A percentile compares a stretch with the other conserved stretches of the same genome.
Evolutionary conservation across 805 yeast genomes (phyloP).

Genomic region (Hanseniaspora singularis): DNA sequence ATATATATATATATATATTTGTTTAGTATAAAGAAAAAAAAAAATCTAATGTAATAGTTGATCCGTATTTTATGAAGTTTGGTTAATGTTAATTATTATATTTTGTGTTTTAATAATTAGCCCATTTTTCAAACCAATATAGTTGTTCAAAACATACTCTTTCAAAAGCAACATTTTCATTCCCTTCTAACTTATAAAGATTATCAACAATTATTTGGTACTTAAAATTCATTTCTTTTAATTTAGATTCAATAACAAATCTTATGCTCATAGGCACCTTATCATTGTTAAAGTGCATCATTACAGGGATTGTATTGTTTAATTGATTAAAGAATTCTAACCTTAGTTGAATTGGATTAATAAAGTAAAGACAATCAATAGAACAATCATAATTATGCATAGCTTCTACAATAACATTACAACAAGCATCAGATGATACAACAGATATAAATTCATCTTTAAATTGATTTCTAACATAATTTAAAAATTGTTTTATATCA

Average conservation of each 20-base stretch:
- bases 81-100: no score
- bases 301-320: conserved; percentile 7
- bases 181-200: conserved; percentile 5
- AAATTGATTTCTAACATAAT: conserved; percentile 3
- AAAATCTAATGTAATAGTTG: background rate
- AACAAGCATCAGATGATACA: conserved; percentile 6
- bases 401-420: conserved; percentile 1
- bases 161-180: conserved; percentile 14
- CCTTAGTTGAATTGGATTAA: conserved; percentile 10
- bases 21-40: no score
- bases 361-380: conserved; percentile 10
- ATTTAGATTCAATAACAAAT: conserved; percentile 13
- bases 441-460: conserved; percentile 6
- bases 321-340: conserved; percentile 3
- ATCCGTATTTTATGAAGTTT: no score
- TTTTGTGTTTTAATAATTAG: background rate
- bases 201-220: conserved; percentile 15
- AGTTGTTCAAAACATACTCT: conserved; percentile 15
- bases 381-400: background rate
- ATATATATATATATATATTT: background rate
- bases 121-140: conserved; percentile 15
- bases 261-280: conserved; percentile 15
- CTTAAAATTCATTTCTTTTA: conserved; percentile 13
- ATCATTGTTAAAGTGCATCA: conserved; percentile 15
- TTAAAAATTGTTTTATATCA: conserved; percentile 6